Conservation (phyloP, 208 protist species). For the Leishmania tarentolae region DNA sequence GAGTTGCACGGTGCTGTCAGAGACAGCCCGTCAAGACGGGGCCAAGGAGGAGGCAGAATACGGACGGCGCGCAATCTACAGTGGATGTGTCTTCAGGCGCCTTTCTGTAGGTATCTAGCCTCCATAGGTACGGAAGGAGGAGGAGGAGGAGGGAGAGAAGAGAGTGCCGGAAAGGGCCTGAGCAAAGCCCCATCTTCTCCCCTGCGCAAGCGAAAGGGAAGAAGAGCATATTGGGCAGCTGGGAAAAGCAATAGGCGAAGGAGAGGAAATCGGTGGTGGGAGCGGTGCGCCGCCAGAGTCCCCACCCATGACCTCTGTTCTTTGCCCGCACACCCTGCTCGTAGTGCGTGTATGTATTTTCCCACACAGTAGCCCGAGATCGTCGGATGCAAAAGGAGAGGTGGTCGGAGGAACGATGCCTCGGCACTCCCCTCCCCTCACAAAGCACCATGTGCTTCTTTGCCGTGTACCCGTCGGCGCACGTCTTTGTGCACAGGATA, state of each 20-base stretch:
- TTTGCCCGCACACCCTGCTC: background rate
- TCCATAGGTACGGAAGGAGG: background rate
- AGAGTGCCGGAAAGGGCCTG: background rate
- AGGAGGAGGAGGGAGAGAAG: background rate
- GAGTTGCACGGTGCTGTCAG: background rate
- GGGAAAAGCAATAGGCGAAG: background rate
- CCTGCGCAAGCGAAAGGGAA: background rate
- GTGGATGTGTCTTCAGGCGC: background rate
- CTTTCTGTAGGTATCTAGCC: background rate
- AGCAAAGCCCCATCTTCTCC: no score
- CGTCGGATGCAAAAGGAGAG: background rate
- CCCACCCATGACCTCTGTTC: background rate
- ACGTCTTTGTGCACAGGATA: background rate
- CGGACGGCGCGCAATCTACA: background rate
- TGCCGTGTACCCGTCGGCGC: background rate
- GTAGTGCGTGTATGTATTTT: background rate
- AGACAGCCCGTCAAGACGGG: background rate
- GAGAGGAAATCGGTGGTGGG: background rate
- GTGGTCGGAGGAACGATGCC: background rate
- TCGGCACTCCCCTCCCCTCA: background rate
- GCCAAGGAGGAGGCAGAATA: background rate
- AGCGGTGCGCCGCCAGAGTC: background rate
- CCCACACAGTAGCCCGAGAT: background rate
- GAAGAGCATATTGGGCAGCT: background rate
- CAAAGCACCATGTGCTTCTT: background rate